Percentiles rank a stretch among this genome's conserved stretches.
Conservation (phyloP, 139 green algal genomes). For the Tetraselmis chui region DNA sequence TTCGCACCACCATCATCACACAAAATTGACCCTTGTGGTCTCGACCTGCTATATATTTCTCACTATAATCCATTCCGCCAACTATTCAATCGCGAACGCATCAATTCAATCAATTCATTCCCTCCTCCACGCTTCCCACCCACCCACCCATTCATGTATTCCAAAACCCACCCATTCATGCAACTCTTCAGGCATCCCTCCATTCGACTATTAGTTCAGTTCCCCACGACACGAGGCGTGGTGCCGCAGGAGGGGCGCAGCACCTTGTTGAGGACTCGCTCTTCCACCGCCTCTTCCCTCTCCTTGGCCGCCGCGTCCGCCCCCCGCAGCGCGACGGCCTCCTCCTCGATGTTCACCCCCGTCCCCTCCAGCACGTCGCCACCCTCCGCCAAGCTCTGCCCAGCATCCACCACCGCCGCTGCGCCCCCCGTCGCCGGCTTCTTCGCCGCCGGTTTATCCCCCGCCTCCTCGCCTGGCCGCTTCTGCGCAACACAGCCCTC, state of each 20-base stretch:
- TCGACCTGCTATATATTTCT: too few relatives aligned
- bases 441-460: neutral
- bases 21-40: too few relatives aligned
- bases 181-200: neutral
- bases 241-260: neutral
- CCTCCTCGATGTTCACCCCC: neutral
- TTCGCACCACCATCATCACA: too few relatives aligned
- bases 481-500: too few relatives aligned
- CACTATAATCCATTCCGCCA: too few relatives aligned
- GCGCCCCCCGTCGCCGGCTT: neutral
- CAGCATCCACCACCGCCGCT: neutral
- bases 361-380: neutral
- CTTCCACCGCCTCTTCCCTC: neutral
- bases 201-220: too few relatives aligned
- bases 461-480: neutral
- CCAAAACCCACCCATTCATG: neutral
- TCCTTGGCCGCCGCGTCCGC: neutral
- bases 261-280: neutral
- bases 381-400: neutral
- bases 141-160: neutral
- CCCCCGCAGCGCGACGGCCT: neutral
- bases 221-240: too few relatives aligned
- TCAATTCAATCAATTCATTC: too few relatives aligned
- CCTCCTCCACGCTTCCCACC: too few relatives aligned
- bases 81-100: too few relatives aligned